Percentiles rank a stretch among this genome's conserved stretches.
These are phyloP conservation scores for Backusella australiensis DNA, from an alignment of 192 early-diverging fungal species.

Conservation along the genomic window DNA sequence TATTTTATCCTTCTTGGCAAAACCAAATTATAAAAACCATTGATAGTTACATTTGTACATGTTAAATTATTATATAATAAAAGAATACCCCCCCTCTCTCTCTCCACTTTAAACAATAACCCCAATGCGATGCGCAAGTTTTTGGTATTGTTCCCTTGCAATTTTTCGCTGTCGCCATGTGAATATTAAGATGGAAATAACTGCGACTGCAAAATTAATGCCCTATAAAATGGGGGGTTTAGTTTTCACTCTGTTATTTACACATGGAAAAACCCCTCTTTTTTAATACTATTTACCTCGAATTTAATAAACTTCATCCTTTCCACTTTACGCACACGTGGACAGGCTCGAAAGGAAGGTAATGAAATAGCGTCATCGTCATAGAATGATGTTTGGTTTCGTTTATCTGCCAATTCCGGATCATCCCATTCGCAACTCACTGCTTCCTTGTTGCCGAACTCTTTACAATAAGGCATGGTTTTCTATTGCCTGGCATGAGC, in stretches of 20 bases:
- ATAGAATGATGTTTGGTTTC: constrained; percentile 9
- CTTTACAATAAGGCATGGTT: constrained; percentile 33
- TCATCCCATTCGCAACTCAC: constrained; percentile 34
- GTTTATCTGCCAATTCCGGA: constrained; percentile 14
- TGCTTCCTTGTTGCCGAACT: constrained; percentile 39
- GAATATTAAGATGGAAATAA: constrained; percentile 21
- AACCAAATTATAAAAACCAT: constrained; percentile 20
- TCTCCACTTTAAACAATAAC: neutral
- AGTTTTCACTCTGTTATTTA: neutral
- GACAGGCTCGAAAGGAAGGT: constrained; percentile 32
- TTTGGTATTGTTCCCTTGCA: constrained; percentile 32
- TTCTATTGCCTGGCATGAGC: constrained; percentile 16
- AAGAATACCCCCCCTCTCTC: neutral
- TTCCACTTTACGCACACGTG: constrained; percentile 30
- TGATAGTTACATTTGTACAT: neutral
- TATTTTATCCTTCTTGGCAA: constrained; percentile 37
- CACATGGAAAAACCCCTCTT: neutral
- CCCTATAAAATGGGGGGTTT: constrained; percentile 1
- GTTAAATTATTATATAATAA: neutral
- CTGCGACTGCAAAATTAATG: constrained; percentile 29
- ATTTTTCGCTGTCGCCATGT: constrained; percentile 40
- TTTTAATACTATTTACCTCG: constrained; percentile 13
- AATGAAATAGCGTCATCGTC: constrained; percentile 27
- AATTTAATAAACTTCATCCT: constrained; percentile 23
- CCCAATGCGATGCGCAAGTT: constrained; percentile 36